Conservation (phyloP, 805 yeast species). For the Cephaloascus albidus region DNA sequence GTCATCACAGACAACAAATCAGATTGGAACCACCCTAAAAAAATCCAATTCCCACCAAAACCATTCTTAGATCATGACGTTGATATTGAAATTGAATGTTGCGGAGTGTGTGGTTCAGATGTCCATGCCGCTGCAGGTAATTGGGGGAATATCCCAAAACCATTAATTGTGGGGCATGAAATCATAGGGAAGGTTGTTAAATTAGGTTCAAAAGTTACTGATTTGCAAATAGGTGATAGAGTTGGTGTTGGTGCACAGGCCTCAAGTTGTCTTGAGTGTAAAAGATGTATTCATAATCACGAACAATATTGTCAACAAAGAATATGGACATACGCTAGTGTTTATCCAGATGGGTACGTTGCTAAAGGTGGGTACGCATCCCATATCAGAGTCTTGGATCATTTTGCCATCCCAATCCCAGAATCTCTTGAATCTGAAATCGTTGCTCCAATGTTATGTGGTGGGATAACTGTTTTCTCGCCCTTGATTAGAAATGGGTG, state of each 20-base stretch:
- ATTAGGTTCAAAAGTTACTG: constrained; percentile 48
- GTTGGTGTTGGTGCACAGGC: constrained; percentile 77
- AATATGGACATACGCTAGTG: not conserved
- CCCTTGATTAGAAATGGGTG: constrained; percentile 39
- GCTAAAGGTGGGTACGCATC: constrained; percentile 67
- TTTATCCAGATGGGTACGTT: constrained; percentile 32
- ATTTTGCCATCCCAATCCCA: constrained; percentile 58
- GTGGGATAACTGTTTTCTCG: constrained; percentile 65
- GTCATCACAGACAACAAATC: too few relatives aligned
- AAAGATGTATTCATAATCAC: constrained; percentile 27
- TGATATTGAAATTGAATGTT: constrained; percentile 48
- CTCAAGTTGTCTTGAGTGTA: constrained; percentile 52
- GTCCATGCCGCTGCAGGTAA: constrained; percentile 39
- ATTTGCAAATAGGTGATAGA: constrained; percentile 55
- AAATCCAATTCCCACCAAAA: too few relatives aligned
- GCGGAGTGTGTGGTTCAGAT: constrained; percentile 67
- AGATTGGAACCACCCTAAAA: too few relatives aligned
- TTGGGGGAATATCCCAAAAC: constrained; percentile 31
- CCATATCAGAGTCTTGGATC: constrained; percentile 54
- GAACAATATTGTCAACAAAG: constrained; percentile 25
- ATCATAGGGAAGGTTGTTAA: constrained; percentile 49
- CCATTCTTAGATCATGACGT: constrained; percentile 37
- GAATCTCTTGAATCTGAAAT: constrained; percentile 13
- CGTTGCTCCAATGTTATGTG: constrained; percentile 72
- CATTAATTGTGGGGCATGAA: constrained; percentile 53